Conservation (phyloP, 2,329 filamentous ascomycete species). For the Cladosporium sp. region DNA sequence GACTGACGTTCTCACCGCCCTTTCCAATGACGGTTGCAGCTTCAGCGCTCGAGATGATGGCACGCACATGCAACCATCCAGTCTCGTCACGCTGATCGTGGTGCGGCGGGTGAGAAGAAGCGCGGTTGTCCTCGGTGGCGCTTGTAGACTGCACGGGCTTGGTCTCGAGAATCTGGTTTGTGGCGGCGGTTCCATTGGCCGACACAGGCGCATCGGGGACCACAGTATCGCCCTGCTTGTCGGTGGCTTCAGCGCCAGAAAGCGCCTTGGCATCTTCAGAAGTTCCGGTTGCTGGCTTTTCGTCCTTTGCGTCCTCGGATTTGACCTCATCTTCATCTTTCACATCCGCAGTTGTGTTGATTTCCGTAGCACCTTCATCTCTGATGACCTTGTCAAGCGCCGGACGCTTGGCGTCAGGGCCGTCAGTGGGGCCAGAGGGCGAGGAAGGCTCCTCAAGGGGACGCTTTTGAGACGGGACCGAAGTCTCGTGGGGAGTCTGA, state of each 20-base stretch:
- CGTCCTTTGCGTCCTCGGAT: slow-evolving; percentile 21
- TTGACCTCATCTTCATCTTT: slow-evolving; percentile 14
- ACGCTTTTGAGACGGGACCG: slow-evolving; percentile 72
- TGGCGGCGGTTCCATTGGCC: slow-evolving; percentile 40
- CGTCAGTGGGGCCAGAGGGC: slow-evolving; percentile 82
- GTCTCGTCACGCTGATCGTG: slow-evolving; percentile 74
- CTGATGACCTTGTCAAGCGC: slow-evolving; percentile 89
- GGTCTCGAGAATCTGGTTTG: slow-evolving; percentile 42
- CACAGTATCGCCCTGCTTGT: slow-evolving; percentile 64
- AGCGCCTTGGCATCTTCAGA: slow-evolving; percentile 8
- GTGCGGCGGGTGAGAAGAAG: slow-evolving; percentile 38
- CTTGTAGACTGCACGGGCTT: slow-evolving; percentile 45
- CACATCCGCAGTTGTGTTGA: slow-evolving; percentile 30
- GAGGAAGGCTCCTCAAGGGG: slow-evolving; percentile 96
- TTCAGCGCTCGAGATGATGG: slow-evolving; percentile 95
- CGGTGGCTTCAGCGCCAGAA: slow-evolving; percentile 36
- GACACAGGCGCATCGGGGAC: slow-evolving; percentile 56
- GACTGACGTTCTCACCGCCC: slow-evolving; percentile 95
- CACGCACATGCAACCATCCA: slow-evolving; percentile 93
- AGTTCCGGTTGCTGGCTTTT: neutral
- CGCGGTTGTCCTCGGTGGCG: slow-evolving; percentile 47
- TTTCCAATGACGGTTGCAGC: slow-evolving; percentile 98
- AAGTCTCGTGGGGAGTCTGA: slow-evolving; percentile 37
- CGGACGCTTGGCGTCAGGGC: slow-evolving; percentile 94
- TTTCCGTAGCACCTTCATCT: slow-evolving; percentile 45